Conservation (phyloP, 2,329 filamentous ascomycete species). For the Stagonosporopsis vannaccii region DNA sequence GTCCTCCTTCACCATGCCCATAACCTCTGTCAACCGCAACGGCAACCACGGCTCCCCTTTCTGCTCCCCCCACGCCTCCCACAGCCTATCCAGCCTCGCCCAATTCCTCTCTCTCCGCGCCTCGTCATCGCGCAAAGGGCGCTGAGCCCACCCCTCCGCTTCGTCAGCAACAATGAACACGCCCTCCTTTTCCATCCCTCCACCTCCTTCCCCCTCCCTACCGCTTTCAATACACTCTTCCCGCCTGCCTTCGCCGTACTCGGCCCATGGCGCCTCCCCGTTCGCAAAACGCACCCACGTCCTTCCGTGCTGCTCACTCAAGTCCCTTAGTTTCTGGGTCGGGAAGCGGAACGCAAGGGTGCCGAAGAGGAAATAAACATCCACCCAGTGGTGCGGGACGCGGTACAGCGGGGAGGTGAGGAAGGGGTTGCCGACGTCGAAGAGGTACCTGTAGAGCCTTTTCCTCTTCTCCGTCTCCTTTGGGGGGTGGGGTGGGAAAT, state of each 20-base stretch:
- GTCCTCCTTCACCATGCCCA: too few species aligned
- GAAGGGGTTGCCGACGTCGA: constrained; percentile 41
- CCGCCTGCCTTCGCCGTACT: too few species aligned
- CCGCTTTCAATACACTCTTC: not conserved
- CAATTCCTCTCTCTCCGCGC: not conserved
- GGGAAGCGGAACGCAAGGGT: constrained; percentile 2
- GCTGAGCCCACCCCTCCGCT: not conserved
- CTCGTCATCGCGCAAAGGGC: not conserved
- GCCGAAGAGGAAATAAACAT: constrained; percentile 6
- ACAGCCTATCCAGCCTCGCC: not conserved
- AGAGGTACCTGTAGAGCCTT: constrained; percentile 36
- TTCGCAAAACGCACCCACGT: constrained; percentile 4
- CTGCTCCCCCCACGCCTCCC: not conserved
- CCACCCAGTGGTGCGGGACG: constrained; percentile 32
- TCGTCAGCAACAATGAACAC: constrained; percentile 1
- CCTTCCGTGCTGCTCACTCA: not conserved
- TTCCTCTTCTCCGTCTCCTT: constrained; percentile 25
- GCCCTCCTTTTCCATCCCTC: not conserved
- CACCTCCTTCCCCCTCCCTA: not conserved
- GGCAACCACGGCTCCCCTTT: not conserved
- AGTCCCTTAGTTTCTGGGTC: not conserved
- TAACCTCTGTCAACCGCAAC: not conserved
- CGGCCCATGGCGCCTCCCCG: constrained; percentile 1
- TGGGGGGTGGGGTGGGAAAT: too few species aligned
- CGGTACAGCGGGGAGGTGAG: constrained; percentile 23